Conservation (phyloP, 148 eudicot genomes). For the Oxyria digyna region DNA sequence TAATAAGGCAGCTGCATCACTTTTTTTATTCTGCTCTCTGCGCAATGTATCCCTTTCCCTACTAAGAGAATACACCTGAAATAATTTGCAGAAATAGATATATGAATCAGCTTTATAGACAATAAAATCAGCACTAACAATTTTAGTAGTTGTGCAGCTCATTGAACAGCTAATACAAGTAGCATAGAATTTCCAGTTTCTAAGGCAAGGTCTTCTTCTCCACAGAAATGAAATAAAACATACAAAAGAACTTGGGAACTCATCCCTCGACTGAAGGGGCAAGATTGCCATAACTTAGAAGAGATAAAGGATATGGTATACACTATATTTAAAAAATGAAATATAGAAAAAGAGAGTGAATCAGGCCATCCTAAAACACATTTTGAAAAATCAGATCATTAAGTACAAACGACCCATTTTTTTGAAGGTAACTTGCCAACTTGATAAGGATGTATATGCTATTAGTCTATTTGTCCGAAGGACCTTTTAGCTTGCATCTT, state of each 20-base stretch:
- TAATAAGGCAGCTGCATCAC: slow-evolving; percentile 94
- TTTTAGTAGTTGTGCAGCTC: neutral
- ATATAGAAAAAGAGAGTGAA: neutral
- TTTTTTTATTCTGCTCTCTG: slow-evolving; percentile 86
- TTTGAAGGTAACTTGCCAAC: too few species aligned
- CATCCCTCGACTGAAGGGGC: neutral
- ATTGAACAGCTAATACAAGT: neutral
- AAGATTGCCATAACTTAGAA: neutral
- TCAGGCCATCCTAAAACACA: neutral
- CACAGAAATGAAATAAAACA: neutral
- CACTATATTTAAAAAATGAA: neutral
- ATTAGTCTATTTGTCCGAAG: neutral
- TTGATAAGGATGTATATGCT: too few species aligned
- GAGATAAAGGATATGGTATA: neutral
- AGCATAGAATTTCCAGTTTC: neutral
- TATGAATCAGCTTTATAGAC: neutral
- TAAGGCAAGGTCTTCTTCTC: neutral
- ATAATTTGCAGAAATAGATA: neutral
- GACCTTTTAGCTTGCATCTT: neutral
- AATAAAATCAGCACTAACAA: neutral
- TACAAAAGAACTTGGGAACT: neutral
- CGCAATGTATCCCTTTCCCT: slow-evolving; percentile 96
- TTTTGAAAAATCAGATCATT: neutral
- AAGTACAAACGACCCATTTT: neutral
- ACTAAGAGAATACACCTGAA: slow-evolving; percentile 85